Base-by-base conservation (phyloP, 768 basidiomycete species). In the Auriscalpium microsporum region DNA sequence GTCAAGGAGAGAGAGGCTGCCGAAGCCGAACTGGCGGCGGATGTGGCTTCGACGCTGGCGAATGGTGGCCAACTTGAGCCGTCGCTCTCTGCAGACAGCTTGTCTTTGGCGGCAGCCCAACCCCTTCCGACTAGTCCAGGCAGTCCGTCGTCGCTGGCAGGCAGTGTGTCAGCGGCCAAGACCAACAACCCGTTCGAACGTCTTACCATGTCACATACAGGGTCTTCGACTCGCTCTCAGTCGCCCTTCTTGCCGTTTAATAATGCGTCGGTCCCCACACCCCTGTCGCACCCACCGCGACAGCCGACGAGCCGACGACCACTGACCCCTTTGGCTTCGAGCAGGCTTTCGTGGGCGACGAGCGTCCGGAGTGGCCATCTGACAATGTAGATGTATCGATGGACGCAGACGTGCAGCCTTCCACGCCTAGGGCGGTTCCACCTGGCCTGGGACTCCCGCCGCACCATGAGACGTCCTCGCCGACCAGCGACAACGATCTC, bases 161-260 rank as follows among this genome's bases (percentile, higher is more conserved):
- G 82, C 21, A 70, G 72, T n/a, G 46, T 59, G 6, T 57, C 70
- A 19, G 67, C 68, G 46, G 67, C 70, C 54, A 89, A 89, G 74
- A 93, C 89, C 64, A 95, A 87, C 64, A 97, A 97, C 67, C 94
- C 94, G 4, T 97, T 97, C 64, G 93, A 90, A 56, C 75, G 86
- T 47, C 68, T 94, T 34, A 73, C 75, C 1, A 75, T 77, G 72
- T 68, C 75, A 38, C 69, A 60, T 10, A 59, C 73, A 23, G 76
- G 72, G 48, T 58, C 68, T 35, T 62, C 65, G 3, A 69, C 71
- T 35, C 79, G 79, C 36, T 75, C 83, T 1, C 77, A 79, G 56
- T 84, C 84, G 0, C 83, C 85, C 1, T 84, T 85, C 67, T 65
- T 78, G 51, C 72, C 83, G 0, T 78, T 82, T 61, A 64, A 73